A percentile compares a stretch with the other conserved stretches of the same genome.
phyloP scores from a whole-genome alignment of 2,329 filamentous ascomycete species.

The Fusarium sp. region DNA sequence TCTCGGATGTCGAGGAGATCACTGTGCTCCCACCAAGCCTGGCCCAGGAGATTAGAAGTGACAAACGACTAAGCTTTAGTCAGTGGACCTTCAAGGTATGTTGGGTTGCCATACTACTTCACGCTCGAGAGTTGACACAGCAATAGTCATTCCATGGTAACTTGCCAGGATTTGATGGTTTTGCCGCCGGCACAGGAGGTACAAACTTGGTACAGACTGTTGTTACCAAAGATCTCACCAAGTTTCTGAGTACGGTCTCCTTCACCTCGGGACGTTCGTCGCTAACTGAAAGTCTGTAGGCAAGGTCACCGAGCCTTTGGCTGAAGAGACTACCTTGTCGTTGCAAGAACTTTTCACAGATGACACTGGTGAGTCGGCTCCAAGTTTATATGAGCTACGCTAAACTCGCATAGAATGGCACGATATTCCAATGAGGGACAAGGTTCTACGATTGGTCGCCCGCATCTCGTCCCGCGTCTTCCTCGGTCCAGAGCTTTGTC shows the following conservation, averaged over 20 bases:
- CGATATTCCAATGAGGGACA: background rate
- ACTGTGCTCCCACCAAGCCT: background rate
- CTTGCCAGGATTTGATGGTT: background rate
- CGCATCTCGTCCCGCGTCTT: background rate
- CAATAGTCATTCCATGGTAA: background rate
- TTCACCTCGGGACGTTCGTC: rapidly evolving
- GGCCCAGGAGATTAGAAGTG: background rate
- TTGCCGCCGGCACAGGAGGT: background rate
- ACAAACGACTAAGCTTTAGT: background rate
- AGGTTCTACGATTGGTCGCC: background rate
- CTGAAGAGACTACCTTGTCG: background rate
- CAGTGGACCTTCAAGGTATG: background rate
- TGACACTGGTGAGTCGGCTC: background rate
- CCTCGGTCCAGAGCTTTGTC: slow-evolving; percentile 2
- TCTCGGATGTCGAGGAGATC: background rate
- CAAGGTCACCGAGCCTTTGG: background rate
- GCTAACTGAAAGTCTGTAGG: background rate
- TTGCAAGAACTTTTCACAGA: background rate
- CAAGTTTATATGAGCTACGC: background rate
- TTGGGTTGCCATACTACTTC: background rate
- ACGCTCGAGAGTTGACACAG: background rate
- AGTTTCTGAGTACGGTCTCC: background rate
- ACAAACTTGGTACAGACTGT: background rate
- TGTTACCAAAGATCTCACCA: background rate
- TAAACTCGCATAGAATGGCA: background rate